Evolutionary conservation across 2,329 filamentous ascomycete genomes (phyloP).

Genomic region (Colletotrichum simmondsii): DNA sequence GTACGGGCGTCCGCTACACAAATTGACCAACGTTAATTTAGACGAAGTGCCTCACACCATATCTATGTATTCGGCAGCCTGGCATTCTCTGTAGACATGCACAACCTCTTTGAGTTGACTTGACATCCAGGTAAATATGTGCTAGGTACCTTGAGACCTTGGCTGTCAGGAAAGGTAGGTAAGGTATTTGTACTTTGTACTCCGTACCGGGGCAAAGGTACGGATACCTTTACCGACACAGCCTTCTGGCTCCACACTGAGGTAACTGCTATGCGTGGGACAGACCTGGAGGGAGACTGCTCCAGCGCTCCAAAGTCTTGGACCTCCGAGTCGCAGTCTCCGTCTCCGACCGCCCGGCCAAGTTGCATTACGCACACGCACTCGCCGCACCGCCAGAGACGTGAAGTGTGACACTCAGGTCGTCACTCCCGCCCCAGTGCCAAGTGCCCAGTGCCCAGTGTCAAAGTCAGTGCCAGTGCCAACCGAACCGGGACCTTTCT

Average conservation of each 20-base stretch:
- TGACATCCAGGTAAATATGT: background rate
- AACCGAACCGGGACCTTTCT: background rate
- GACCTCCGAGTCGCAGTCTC: background rate
- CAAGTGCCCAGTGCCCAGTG: background rate
- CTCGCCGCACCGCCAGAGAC: slow-evolving; percentile 6
- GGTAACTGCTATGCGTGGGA: background rate
- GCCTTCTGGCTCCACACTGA: background rate
- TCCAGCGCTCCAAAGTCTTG: background rate
- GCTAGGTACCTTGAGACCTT: no score
- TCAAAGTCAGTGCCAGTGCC: slow-evolving; percentile 1
- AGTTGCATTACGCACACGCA: slow-evolving; percentile 32
- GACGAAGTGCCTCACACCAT: background rate
- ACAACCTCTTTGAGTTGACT: background rate
- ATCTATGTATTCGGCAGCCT: background rate
- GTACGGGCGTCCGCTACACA: background rate
- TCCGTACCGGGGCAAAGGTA: background rate
- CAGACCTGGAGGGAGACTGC: background rate
- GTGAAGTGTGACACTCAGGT: slow-evolving; percentile 11
- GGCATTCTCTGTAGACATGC: background rate
- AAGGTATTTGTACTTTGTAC: background rate
- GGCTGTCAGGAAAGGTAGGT: background rate
- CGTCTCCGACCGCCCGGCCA: slow-evolving; percentile 17
- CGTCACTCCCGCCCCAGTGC: background rate
- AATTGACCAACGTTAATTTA: background rate
- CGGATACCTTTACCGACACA: background rate